Conservation (phyloP, 2,329 filamentous ascomycete genomes). For the Alternaria gaisen region DNA sequence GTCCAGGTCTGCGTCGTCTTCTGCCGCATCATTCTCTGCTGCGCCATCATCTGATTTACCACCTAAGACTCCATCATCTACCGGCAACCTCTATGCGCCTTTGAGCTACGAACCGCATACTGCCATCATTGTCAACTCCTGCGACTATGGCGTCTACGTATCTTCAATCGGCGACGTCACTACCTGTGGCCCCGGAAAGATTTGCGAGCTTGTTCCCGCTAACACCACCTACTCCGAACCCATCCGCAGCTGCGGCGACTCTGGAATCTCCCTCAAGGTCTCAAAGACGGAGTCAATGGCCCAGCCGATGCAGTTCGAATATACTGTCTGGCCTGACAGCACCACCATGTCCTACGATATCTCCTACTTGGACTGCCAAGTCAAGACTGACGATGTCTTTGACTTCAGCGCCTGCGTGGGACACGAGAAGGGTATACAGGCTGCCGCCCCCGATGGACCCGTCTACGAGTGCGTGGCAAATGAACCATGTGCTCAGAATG, state of each 20-base stretch:
- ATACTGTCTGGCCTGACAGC: slow-evolving; percentile 18
- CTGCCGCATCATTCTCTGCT: neutral
- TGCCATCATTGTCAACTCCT: slow-evolving; percentile 29
- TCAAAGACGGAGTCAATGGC: slow-evolving; percentile 9
- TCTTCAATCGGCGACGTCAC: slow-evolving; percentile 18
- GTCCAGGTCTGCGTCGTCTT: neutral
- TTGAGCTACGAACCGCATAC: slow-evolving; percentile 11
- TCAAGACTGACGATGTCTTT: slow-evolving; percentile 5
- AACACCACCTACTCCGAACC: slow-evolving; percentile 18
- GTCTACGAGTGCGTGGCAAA: slow-evolving; percentile 15
- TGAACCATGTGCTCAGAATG: slow-evolving; percentile 16
- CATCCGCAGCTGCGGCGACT: slow-evolving; percentile 11
- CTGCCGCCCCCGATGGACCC: slow-evolving; percentile 10
- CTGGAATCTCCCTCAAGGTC: slow-evolving; percentile 25
- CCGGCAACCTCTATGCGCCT: slow-evolving; percentile 9
- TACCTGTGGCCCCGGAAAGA: slow-evolving; percentile 3
- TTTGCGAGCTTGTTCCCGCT: slow-evolving; percentile 4
- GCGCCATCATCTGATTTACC: neutral
- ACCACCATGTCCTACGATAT: slow-evolving; percentile 25
- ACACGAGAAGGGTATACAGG: slow-evolving; percentile 27
- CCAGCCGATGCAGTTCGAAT: slow-evolving; percentile 27
- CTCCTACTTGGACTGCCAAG: slow-evolving; percentile 26
- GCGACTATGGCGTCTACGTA: slow-evolving; percentile 28
- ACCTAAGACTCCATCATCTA: neutral
- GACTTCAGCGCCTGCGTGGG: slow-evolving; percentile 20